Base-by-base conservation (phyloP, 2,329 filamentous ascomycete species). In the Pseudogymnoascus sp. region DNA sequence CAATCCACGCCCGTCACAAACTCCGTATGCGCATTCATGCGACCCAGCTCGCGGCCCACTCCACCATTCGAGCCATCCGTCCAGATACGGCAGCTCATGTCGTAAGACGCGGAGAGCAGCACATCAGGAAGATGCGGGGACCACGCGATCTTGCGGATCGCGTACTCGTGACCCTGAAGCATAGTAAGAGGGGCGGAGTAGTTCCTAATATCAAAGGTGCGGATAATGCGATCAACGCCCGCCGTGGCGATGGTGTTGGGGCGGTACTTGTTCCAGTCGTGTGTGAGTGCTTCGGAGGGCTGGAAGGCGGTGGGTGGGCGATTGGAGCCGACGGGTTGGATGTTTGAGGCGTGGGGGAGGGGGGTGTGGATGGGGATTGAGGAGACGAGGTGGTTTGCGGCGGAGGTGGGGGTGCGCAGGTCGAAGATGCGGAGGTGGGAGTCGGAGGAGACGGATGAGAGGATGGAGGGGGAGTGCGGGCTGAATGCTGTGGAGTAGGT, bases 181-280 rank as follows among this genome's bases (percentile, higher is more conserved):
- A 93, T 76, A 6, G 88, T 82, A 9, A 91, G 74, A 0, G 93
- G 91, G 4, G 82, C 85, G 4, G 81, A 78, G 0, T 91, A 89
- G 70, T 86, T 88, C 47, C 95, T 83, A 53, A 97, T 87, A 75
- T 99, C 95, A 71, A 97, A 97, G 0, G 90, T 95, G 59, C 95
- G 87, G 65, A 99, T 87, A 17, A 88, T 78, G 62, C 90, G 84
- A 75, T 99, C 95, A 3, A 97, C 95, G 63, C 95, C 93, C 1
- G 86, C 95, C 0, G 91, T 91, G 0, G 95, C 95, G 63, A 99
- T 79, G 26, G 97, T 81, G 0, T 87, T 88, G 68, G 92, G 86
- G 40, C 89, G 85, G 77, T 99, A 99, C 77, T 99, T 99, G 79
- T 99, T 99, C 95, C 95, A 99, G 76, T 99, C 95, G 76, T 97